Evolutionary conservation across 1,284 basidiomycete species (phyloP).

Genomic region (Heterobasidion occidentale): DNA sequence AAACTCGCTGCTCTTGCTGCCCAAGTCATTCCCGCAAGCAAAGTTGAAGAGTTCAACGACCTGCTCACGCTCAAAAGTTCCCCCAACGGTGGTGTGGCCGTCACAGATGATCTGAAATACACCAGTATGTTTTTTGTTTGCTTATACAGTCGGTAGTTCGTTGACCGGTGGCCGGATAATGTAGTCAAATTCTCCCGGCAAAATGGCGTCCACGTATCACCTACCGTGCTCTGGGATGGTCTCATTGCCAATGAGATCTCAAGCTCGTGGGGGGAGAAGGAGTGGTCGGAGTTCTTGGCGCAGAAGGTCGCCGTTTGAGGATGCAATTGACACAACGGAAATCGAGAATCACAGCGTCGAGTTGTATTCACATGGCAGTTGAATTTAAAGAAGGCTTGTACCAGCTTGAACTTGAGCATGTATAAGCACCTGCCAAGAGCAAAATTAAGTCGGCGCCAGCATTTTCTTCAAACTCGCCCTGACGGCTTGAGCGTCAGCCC

Average conservation of each 20-base stretch:
- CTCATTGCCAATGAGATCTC: slow-evolving; percentile 74
- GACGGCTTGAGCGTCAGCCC: slow-evolving; percentile 60
- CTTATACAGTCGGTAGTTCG: not conserved
- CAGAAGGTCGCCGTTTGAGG: slow-evolving; percentile 41
- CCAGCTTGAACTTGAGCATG: too few relatives aligned
- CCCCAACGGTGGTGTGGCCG: slow-evolving; percentile 68
- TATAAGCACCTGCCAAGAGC: not conserved
- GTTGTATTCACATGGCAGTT: too few relatives aligned
- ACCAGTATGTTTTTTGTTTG: slow-evolving; percentile 43
- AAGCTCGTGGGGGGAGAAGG: slow-evolving; percentile 75
- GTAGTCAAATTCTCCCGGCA: slow-evolving; percentile 85
- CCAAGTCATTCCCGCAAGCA: slow-evolving; percentile 32
- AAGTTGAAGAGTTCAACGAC: slow-evolving; percentile 48
- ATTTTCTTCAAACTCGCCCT: slow-evolving; percentile 38
- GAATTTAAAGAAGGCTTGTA: too few relatives aligned
- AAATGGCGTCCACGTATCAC: slow-evolving; percentile 90
- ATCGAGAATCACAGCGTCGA: too few relatives aligned
- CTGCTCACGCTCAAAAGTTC: slow-evolving; percentile 54
- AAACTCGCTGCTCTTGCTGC: slow-evolving; percentile 60
- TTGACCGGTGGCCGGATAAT: not conserved
- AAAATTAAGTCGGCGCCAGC: slow-evolving; percentile 14
- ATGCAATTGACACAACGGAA: not conserved
- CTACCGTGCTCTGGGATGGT: slow-evolving; percentile 84
- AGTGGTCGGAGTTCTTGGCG: slow-evolving; percentile 81
- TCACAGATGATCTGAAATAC: slow-evolving; percentile 84